A percentile compares a stretch with the other conserved stretches of the same genome.
Conservation (phyloP, 2,329 filamentous ascomycete species). For the Fusarium duplospermum region DNA sequence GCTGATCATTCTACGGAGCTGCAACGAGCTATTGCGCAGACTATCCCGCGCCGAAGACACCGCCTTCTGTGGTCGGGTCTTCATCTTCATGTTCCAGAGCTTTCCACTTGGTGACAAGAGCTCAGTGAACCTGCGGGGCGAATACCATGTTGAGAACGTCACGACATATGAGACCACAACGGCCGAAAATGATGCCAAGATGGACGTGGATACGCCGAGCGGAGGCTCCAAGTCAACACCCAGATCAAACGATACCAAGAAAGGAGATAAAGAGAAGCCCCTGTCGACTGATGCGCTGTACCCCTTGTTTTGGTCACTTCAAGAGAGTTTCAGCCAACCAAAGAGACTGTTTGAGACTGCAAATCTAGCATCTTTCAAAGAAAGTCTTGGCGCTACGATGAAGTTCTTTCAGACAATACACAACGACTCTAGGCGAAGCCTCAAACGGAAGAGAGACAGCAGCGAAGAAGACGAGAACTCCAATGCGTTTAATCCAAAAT, state of each 20-base stretch:
- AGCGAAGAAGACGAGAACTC: constrained; percentile 63
- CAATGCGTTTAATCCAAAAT: constrained; percentile 88
- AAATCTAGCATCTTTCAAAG: constrained; percentile 84
- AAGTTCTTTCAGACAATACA: constrained; percentile 65
- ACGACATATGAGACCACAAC: constrained; percentile 76
- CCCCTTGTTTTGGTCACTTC: constrained; percentile 92
- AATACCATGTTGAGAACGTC: constrained; percentile 95
- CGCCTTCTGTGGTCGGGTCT: constrained; percentile 95
- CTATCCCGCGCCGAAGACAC: constrained; percentile 97
- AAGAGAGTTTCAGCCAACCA: constrained; percentile 91
- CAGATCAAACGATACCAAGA: constrained; percentile 59
- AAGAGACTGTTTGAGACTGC: constrained; percentile 80
- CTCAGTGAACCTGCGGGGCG: constrained; percentile 94
- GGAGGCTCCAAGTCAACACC: constrained; percentile 46
- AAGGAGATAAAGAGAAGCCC: constrained; percentile 58
- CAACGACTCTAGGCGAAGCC: constrained; percentile 72
- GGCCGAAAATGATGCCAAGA: constrained; percentile 53
- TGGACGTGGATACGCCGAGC: constrained; percentile 73
- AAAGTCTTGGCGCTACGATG: constrained; percentile 76
- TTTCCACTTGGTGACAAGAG: constrained; percentile 97
- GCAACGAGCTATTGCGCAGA: constrained; percentile 93
- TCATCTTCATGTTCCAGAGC: constrained; percentile 98
- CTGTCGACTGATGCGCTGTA: constrained; percentile 81
- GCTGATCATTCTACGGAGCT: constrained; percentile 89
- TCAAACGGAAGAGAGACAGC: constrained; percentile 76